Evolutionary conservation across 306 rosid species (phyloP), one percentile per base, ranked within the genome.

Genomic region (Cyamopsis tetragonoloba): DNA sequence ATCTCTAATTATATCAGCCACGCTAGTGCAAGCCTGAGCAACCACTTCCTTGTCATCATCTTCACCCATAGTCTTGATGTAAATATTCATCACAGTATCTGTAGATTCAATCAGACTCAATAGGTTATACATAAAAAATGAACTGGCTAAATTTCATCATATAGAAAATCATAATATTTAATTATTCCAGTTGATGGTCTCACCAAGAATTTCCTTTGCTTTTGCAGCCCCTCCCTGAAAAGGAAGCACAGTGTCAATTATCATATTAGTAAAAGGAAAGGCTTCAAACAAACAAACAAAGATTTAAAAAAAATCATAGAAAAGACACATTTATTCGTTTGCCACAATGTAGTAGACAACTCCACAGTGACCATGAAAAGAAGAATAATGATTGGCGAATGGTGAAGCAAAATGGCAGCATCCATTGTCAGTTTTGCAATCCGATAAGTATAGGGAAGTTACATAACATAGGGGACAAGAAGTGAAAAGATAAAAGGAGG

Each of bases 11-110:
- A 95, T 88, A 77, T 95, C 97, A 61, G 96, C 96, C 62, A 86
- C 61, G 47, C 88, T 85, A 42, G 83, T 85, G 83, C 97, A 95
- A 62, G 99, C 95, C 80, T 90, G 96, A 68, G 97, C 88, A 77
- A 90, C 99, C 73, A 87, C 89, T 81, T 91, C 99, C 81, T 95
- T 90, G 85, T 90, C 96, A 63, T 90, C 95, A 76, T 95, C 99
- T 65, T 95, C 96, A 57, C 75, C 82, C 99, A 95, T 83, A 57
- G 92, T 76, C 87, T 95, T 95, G 75, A 95, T 77, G 85, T 73
- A 87, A 50, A 83, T 85, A 68, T 56, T 77, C 95, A 95, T 86
- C 82, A 91, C 88, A 12, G 85, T 76, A 74, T 90, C 99, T 95
- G 91, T 42, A 76, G 34, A 60, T 41, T 63, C 54, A 22, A 73